Evolutionary conservation across 2,329 filamentous ascomycete species (phyloP), one percentile per base, ranked within the genome.

Genomic region (Penicillium sp.): DNA sequence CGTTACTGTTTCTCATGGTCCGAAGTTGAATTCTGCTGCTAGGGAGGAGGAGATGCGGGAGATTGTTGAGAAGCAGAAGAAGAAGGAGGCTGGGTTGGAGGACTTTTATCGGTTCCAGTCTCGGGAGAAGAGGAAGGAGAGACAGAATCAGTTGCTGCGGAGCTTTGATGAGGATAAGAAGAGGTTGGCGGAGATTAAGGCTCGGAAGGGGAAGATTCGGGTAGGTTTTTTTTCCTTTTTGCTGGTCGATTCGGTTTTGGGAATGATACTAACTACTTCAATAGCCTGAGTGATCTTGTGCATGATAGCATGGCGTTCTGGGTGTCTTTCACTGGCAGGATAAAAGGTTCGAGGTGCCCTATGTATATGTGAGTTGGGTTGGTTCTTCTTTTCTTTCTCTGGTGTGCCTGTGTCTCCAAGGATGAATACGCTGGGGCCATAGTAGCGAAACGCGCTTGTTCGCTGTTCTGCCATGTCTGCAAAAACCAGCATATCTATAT

Each of bases 31-130:
- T 6, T 87, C 86, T n/a, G 84, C 88, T 1, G 90, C 88, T 1
- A 80, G 84, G 46, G 79, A 83, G 54, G 86, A 86, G 59, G 89
- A 87, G 61, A 82, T 84, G 13, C 80, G 83, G 64, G 77, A 77
- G 37, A 70, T 80, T 62, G 72, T 77, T 50, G 72, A 72, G 63
- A 79, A 77, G 72, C 79, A 83, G 74, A 74, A 82, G 66, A 82
- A 86, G 72, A 80, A 83, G 70, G 77, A 78, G 61, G 77, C 82
- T 65, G 82, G 83, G 46, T 74, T 82, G 58, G 80, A 81, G 45
- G 83, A 88, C 65, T 93, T 95, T 69, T 95, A 95, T 71, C 78
- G 88, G 48, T 95, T 92, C 78, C 89, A 95, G 78, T 79, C 81
- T 61, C 75, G 89, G 41, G 87, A 95, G 76, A 84, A 81, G 75